Percentiles rank a stretch among this genome's conserved stretches.
Evolutionary conservation across 176 grass and related monocot genomes (phyloP).

Genomic region (Puya raimondii): DNA sequence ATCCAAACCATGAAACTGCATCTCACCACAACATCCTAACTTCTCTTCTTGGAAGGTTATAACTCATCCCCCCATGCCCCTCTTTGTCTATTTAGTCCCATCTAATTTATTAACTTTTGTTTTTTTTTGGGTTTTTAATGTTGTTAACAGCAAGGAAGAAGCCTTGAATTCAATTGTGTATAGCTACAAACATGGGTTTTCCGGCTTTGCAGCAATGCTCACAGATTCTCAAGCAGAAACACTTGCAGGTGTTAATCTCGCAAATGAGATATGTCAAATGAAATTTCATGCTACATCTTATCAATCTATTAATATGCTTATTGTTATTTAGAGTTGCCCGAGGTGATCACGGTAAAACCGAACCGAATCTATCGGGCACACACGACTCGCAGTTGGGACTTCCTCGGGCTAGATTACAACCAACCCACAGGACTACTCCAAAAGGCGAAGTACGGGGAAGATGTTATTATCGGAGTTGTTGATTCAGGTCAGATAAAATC

Average conservation of each 20-base stretch:
- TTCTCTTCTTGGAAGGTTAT: slow-evolving; percentile 30
- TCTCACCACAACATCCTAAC: slow-evolving; percentile 33
- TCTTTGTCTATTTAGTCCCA: not conserved
- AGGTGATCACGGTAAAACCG: slow-evolving; percentile 24
- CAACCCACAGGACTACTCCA: slow-evolving; percentile 6
- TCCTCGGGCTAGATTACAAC: slow-evolving; percentile 13
- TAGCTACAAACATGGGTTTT: slow-evolving; percentile 63
- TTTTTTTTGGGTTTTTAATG: not conserved
- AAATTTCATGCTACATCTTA: not conserved
- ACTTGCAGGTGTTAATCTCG: slow-evolving; percentile 35
- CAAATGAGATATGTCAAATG: not conserved
- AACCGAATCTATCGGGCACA: not conserved
- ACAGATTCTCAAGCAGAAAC: slow-evolving; percentile 30
- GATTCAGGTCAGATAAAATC: slow-evolving; percentile 24
- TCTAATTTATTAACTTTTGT: not conserved
- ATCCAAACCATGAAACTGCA: slow-evolving; percentile 25
- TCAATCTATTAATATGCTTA: not conserved
- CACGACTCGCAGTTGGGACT: slow-evolving; percentile 42
- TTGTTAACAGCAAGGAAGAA: slow-evolving; percentile 28
- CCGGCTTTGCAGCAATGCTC: slow-evolving; percentile 57
- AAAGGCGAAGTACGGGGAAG: slow-evolving; percentile 32
- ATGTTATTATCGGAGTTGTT: slow-evolving; percentile 30
- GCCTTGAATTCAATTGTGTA: slow-evolving; percentile 38
- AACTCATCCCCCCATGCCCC: not conserved
- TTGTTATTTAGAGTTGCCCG: slow-evolving; percentile 21